Conservation (phyloP, 768 basidiomycete species). For the Phylloporus scabripes region DNA sequence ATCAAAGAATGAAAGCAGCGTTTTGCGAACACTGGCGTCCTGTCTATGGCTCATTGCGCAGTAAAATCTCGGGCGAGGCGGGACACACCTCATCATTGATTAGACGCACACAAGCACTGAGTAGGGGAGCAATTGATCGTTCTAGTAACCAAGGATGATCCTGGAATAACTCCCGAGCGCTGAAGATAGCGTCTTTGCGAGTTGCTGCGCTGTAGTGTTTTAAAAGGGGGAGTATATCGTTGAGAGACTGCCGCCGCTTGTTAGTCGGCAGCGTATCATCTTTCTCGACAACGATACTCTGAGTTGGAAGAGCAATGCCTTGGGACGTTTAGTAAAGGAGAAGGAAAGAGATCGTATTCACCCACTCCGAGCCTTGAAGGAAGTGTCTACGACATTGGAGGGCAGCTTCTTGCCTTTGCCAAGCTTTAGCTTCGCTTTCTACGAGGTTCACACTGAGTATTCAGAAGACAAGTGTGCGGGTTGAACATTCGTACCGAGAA, state of each 20-base stretch:
- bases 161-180: conserved; percentile 67
- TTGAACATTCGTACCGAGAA: conserved; percentile 53
- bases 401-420: conserved; percentile 87
- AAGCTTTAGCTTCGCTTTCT: conserved; percentile 97
- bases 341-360: conserved; percentile 6
- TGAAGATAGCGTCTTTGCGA: conserved; percentile 72
- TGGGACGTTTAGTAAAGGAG: conserved; percentile 10
- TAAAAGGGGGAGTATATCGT: conserved; percentile 69
- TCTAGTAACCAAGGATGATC: conserved; percentile 51
- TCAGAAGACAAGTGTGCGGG: neutral
- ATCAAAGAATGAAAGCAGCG: conserved; percentile 57
- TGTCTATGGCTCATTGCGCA: conserved; percentile 27
- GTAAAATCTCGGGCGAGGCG: neutral
- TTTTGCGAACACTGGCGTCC: conserved; percentile 78
- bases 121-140: conserved; percentile 46
- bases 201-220: conserved; percentile 80
- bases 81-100: conserved; percentile 74
- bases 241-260: conserved; percentile 65
- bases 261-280: conserved; percentile 62
- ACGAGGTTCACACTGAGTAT: conserved; percentile 3
- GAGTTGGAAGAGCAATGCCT: conserved; percentile 89
- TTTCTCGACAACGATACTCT: conserved; percentile 64
- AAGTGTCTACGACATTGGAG: conserved; percentile 88
- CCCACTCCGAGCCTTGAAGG: conserved; percentile 91
- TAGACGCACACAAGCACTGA: conserved; percentile 60